Evolutionary conservation across 768 basidiomycete genomes (phyloP), one percentile per base, ranked within the genome.

Genomic region (Agrocybe pediades): DNA sequence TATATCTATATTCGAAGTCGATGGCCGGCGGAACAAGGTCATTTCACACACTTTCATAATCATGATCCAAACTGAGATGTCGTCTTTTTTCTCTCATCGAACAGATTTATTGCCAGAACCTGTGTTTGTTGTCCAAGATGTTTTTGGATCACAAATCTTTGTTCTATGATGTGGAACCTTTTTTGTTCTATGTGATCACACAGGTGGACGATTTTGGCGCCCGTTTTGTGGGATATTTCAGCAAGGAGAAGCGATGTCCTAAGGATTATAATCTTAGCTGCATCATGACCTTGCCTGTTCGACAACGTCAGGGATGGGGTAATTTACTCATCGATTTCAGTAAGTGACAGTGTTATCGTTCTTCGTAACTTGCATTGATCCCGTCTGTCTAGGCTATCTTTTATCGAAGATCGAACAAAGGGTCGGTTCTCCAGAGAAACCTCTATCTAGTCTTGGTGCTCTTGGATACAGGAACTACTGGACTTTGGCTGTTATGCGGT

Each of bases 111-210:
- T 98, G 97, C 69, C 97, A 99, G 68, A 98, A 99, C 70, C 82
- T 99, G 23, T 98, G 96, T 71, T 78, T 98, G 55, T 80, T 98
- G 33, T 96, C 96, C 53, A 98, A 97, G 71, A 98, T 98, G 95
- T 98, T 98, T 72, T 83, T 98, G 61, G 94, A 98, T 69, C 95
- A 97, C 76, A 98, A 98, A 71, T 98, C 95, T 16, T 83, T 98
- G 46, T 98, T 98, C 72, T 98, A 98, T 74, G 96, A 98, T 72
- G 96, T 98, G 59, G 97, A 99, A 71, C 97, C 97, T 0, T 99
- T 99, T 72, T 75, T 99, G 42, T 99, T 99, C 75, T 99, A 99
- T 70, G 95, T 99, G 59, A 92, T 97, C 76, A 90, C 96, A 3
- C 92, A 97, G 67, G 79, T 83, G 53, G 92, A 97, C 72, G 92